Percentiles rank a stretch among this genome's conserved stretches.
Evolutionary conservation across 345 rosid genomes (phyloP).

Genomic region (Ailanthus altissimus): DNA sequence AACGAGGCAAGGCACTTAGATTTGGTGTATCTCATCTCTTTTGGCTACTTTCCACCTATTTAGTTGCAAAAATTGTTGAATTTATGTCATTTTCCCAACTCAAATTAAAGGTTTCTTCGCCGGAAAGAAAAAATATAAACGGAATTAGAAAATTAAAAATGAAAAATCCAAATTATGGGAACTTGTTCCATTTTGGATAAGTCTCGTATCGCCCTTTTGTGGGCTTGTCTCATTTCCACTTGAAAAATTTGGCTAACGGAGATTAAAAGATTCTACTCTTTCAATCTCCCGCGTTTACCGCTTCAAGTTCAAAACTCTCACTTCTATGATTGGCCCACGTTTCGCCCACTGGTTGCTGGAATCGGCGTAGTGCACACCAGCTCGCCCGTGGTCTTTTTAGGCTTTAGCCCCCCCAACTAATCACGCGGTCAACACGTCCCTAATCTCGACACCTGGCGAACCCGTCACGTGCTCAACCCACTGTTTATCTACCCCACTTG

Average conservation of each 20-base stretch:
- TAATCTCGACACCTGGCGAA: slow-evolving; percentile 7
- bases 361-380: slow-evolving; percentile 27
- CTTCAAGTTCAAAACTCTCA: neutral
- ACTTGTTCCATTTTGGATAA: slow-evolving; percentile 10
- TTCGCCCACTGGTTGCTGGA: neutral
- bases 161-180: neutral
- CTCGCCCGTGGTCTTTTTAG: slow-evolving; percentile 21
- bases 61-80: too few species aligned
- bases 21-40: too few species aligned
- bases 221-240: slow-evolving; percentile 1
- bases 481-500: slow-evolving; percentile 20
- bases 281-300: slow-evolving; percentile 33
- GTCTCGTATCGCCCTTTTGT: neutral
- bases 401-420: slow-evolving; percentile 13
- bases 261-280: neutral
- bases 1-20: too few species aligned
- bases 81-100: neutral
- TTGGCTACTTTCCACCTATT: too few species aligned
- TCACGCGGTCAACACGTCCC: slow-evolving; percentile 9
- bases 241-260: neutral
- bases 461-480: slow-evolving; percentile 21
- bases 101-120: neutral
- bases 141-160: neutral
- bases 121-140: neutral
- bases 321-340: slow-evolving; percentile 15